Percentiles rank a stretch among this genome's conserved stretches.
Conservation (phyloP, 495 filamentous ascomycete genomes). For the Letharia columbiana region DNA sequence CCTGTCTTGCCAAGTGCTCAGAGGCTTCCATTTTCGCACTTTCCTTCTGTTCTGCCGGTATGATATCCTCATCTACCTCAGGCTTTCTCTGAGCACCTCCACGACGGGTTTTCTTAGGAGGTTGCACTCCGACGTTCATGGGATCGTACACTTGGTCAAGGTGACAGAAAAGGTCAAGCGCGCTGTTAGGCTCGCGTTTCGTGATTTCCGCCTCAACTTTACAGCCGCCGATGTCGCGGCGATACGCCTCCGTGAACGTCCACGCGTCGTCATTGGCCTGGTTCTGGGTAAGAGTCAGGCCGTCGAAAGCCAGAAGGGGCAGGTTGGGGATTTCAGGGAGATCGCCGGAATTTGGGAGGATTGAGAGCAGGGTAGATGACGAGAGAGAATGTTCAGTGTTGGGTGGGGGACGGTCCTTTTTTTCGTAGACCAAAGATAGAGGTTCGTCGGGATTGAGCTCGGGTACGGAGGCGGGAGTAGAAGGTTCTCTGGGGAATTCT, state of each 20-base stretch:
- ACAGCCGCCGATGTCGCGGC: constrained; percentile 34
- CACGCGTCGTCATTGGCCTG: constrained; percentile 22
- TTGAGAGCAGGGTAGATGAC: constrained; percentile 18
- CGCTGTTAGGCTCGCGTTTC: constrained; percentile 17
- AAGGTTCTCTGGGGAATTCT: constrained; percentile 40
- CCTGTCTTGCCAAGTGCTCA: constrained; percentile 19
- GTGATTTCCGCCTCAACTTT: constrained; percentile 1
- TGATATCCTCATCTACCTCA: constrained; percentile 10
- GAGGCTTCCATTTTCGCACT: constrained; percentile 18
- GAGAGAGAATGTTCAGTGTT: constrained; percentile 20
- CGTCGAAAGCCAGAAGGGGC: constrained; percentile 34
- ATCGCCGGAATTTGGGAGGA: constrained; percentile 24
- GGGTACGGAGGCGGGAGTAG: constrained; percentile 5
- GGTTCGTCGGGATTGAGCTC: constrained; percentile 20
- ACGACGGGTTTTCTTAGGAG: background rate
- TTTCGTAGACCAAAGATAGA: constrained; percentile 11
- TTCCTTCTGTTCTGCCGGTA: constrained; percentile 9
- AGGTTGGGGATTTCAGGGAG: constrained; percentile 32
- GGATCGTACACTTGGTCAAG: constrained; percentile 19
- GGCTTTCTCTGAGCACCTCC: background rate
- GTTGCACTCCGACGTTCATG: background rate
- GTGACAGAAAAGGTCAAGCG: constrained; percentile 33
- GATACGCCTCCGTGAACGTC: constrained; percentile 33
- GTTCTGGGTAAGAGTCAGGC: constrained; percentile 24
- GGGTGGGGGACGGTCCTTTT: constrained; percentile 7